Conservation (phyloP, 148 eudicot genomes). For the Rheum nobile region DNA sequence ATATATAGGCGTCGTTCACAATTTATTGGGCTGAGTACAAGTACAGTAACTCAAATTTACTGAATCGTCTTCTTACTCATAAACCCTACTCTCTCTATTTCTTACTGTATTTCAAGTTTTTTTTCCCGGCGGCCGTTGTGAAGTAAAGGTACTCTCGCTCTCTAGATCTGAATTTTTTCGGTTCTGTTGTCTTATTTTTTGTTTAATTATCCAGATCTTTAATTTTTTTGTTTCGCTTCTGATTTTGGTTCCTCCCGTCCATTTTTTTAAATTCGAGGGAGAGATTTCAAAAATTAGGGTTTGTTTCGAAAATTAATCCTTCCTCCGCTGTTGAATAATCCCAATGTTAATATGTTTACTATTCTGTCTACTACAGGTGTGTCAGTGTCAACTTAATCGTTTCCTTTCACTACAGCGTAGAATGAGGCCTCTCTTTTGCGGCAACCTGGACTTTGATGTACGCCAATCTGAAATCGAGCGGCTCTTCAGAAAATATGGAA, state of each 20-base stretch:
- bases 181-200: background rate
- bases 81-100: background rate
- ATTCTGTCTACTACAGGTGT: background rate
- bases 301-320: background rate
- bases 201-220: background rate
- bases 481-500: constrained; percentile 42
- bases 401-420: background rate
- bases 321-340: too few species aligned
- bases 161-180: background rate
- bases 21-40: background rate
- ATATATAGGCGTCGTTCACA: background rate
- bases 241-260: background rate
- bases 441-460: constrained; percentile 43
- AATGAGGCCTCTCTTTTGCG: constrained; percentile 46
- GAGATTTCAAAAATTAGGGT: background rate
- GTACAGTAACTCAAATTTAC: too few species aligned
- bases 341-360: background rate
- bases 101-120: background rate
- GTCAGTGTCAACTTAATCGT: background rate
- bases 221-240: background rate
- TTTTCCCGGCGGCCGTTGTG: constrained; percentile 2
- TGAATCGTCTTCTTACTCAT: background rate
- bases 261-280: background rate
- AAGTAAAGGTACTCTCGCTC: background rate
- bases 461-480: constrained; percentile 46